phyloP scores from a whole-genome alignment of 805 yeast species.

The Myxozyma mucilagina region DNA sequence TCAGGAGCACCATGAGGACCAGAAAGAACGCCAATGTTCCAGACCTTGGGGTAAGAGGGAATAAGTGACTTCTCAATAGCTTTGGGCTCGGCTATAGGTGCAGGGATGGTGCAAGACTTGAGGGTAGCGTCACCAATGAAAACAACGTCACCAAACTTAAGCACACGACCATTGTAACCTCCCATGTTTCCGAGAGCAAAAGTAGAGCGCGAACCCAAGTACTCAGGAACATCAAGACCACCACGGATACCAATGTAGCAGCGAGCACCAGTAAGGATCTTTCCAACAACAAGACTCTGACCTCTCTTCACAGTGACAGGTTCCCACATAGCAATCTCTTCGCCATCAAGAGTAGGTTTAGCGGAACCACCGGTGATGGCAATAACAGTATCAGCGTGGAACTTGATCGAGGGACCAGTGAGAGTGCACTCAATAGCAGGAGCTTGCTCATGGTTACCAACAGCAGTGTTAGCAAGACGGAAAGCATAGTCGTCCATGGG shows the following conservation, averaged over 20 bases:
- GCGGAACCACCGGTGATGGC: slow-evolving; percentile 86
- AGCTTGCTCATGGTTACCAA: slow-evolving; percentile 77
- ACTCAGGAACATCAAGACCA: slow-evolving; percentile 91
- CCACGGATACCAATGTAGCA: slow-evolving; percentile 87
- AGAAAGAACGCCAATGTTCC: slow-evolving; percentile 91
- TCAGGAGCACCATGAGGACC: slow-evolving; percentile 99
- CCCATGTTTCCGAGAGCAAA: slow-evolving; percentile 91
- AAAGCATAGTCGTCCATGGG: slow-evolving; percentile 96
- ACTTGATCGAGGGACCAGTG: slow-evolving; percentile 79
- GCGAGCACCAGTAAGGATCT: slow-evolving; percentile 79
- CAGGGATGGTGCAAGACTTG: slow-evolving; percentile 66
- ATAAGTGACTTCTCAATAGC: slow-evolving; percentile 55
- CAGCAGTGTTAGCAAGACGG: slow-evolving; percentile 84
- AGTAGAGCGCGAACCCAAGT: slow-evolving; percentile 93
- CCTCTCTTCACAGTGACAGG: slow-evolving; percentile 75
- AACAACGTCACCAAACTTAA: slow-evolving; percentile 89
- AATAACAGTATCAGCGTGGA: slow-evolving; percentile 77
- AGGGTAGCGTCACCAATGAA: slow-evolving; percentile 78
- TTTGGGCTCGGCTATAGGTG: slow-evolving; percentile 65
- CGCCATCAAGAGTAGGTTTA: slow-evolving; percentile 65
- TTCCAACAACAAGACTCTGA: slow-evolving; percentile 77
- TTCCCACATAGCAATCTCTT: slow-evolving; percentile 59
- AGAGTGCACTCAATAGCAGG: slow-evolving; percentile 91
- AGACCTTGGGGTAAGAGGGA: slow-evolving; percentile 58
- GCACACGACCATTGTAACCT: slow-evolving; percentile 89